Evolutionary conservation across 305 asterid species (phyloP), one percentile per base, ranked within the genome.

Genomic region (Rubia balearica): DNA sequence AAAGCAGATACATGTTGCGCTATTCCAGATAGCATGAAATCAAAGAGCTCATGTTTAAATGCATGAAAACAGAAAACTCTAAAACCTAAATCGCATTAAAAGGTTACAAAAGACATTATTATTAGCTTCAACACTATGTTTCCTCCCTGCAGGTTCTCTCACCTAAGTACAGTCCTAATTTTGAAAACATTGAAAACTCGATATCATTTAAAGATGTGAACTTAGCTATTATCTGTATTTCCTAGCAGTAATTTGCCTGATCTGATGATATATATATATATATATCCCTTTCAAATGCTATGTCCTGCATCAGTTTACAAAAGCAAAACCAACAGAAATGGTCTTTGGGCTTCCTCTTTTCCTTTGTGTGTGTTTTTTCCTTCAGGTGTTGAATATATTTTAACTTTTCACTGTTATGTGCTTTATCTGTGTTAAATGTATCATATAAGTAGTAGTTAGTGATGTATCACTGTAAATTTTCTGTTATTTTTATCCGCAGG

Each of bases 401-500:
- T 21, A 43, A n/a, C 2, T 42, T 8, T 12, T 27, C 48, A 48
- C 4, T 8, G 21, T 51, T 49, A 16, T 33, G 27, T 45, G 5
- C 21, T 14, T 30, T 68, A 17, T 9, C 10, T 24, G 9, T 68
- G 21, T 68, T n/a, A 33, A 30, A 68, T 33, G 1, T 46, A n/a
- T 0, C 62, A 33, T 33, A 42, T 49, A 22, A n/a, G 19, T 38
- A 3, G 57, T 17, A 38, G 33, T 33, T 48, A 40, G 17, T 8
- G 19, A 68, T 24, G 64, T 40, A 33, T 9, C 49, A 17, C 64
- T 53, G 16, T 36, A 53, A 46, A 62, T 61, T 22, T 27, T 71
- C 65, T 42, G 24, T 11, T 43, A 40, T 68, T 53, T 45, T 69
- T 72, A 43, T 77, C 72, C 83, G 83, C 92, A 94, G 99, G 99